Percentiles rank a stretch among this genome's conserved stretches.
Evolutionary conservation across 768 basidiomycete genomes (phyloP).

Genomic region (Pisolithus orientalis): DNA sequence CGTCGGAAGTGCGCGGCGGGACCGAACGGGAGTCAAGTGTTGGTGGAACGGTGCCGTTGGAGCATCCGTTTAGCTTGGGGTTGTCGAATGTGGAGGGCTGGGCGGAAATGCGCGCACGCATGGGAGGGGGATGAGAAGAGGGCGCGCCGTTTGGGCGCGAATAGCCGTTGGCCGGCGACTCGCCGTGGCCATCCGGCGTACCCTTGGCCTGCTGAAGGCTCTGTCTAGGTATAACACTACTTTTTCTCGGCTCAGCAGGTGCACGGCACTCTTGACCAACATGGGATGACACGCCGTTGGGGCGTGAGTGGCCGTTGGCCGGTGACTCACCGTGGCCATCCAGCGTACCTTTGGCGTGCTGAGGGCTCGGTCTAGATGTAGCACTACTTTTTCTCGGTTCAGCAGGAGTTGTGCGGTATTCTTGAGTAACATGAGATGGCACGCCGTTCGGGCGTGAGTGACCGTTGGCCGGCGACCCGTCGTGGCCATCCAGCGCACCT

Average conservation of each 20-base stretch:
- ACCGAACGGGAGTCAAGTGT: conserved; percentile 35
- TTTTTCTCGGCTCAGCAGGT: conserved; percentile 29
- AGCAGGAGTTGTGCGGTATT: too few species aligned
- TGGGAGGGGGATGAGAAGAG: conserved; percentile 28
- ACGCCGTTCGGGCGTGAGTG: too few species aligned
- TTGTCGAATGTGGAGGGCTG: conserved; percentile 47
- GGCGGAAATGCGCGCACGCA: conserved; percentile 60
- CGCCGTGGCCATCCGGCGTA: conserved; percentile 17
- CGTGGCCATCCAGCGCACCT: too few species aligned
- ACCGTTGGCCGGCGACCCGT: too few species aligned
- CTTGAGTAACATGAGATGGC: too few species aligned
- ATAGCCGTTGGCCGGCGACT: conserved; percentile 16
- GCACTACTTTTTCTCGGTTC: too few species aligned
- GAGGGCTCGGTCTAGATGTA: too few species aligned
- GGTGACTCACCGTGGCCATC: too few species aligned
- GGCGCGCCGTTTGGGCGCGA: conserved; percentile 24
- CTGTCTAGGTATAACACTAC: conserved; percentile 42
- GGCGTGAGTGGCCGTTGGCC: too few species aligned
- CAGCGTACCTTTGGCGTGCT: too few species aligned
- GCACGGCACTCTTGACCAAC: conserved; percentile 14
- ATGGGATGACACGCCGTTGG: conserved; percentile 4
- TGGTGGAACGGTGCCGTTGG: conserved; percentile 24
- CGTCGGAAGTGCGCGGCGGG: conserved; percentile 38
- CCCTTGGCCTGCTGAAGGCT: conserved; percentile 34
- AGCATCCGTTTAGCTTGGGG: conserved; percentile 25